Evolutionary conservation across 768 basidiomycete genomes (phyloP), one percentile per base, ranked within the genome.

Genomic region (Clitopilus passeckerianus): DNA sequence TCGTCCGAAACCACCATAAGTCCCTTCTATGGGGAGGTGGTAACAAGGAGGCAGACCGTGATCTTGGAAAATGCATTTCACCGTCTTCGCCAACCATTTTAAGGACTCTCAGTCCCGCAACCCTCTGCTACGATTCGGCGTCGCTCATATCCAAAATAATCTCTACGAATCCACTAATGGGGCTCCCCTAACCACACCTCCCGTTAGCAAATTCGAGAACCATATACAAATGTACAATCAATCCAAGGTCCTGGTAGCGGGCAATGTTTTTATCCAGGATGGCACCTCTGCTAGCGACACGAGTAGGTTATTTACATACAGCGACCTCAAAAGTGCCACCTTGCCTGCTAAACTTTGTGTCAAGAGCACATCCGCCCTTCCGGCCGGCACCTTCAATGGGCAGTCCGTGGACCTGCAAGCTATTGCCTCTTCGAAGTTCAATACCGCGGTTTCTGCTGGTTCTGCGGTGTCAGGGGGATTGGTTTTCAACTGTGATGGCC

Each of bases 1-100:
- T 63, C 43, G 59, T 65, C 23, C 62, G 58, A 6, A 65, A 65
- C 35, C 64, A 65, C 37, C 62, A 64, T 37, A 66, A 63, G 27
- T 66, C 60, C 6, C 56, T 65, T 30, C 46, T 65, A 15, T 54
- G 60, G 20, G 64, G 59, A 33, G 61, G 57, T 10, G 62, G 60
- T 18, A 61, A 63, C 15, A 65, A 63, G 34, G 62, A 65, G 30
- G 57, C 61, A 14, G 56, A 57, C 56, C 46, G 60, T 6, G 62
- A 65, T 54, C 60, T 63, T 6, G 60, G 9, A 60, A 60, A 57
- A 66, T 63, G 63, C 58, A 53, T 30, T 62, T 66, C 46, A 66
- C 63, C 2, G 46, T 50, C 1, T 50, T 64, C 34, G 60, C 58
- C 16, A 66, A 66, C 34, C 57, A 60, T 44, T 66, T 64, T 35